Percentiles rank a stretch among this genome's conserved stretches.
Conservation (phyloP, 352 stramenopile species). For the Phytophthora boehmeriae region DNA sequence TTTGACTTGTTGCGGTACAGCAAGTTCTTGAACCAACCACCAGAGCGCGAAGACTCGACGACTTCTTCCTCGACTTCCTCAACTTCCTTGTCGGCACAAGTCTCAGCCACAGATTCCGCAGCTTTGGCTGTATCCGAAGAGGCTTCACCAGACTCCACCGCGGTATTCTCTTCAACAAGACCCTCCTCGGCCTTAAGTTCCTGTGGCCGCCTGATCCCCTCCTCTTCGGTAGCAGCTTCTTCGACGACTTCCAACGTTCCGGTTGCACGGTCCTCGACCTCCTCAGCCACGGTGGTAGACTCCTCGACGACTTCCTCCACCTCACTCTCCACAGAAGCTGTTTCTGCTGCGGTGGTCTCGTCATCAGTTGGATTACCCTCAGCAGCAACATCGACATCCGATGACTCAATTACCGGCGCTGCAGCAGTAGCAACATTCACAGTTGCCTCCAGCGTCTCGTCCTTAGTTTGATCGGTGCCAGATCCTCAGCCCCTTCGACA, state of each 20-base stretch:
- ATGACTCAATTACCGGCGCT: too few species aligned
- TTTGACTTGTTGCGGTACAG: conserved; percentile 24
- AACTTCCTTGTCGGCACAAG: not conserved
- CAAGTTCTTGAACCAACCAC: conserved; percentile 29
- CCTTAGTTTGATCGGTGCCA: not conserved
- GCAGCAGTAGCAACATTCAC: not conserved
- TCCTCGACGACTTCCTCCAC: not conserved
- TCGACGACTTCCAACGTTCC: not conserved
- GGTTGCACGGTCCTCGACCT: not conserved
- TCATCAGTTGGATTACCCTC: too few species aligned
- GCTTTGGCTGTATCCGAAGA: not conserved
- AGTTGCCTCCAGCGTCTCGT: not conserved
- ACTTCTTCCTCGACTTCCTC: conserved; percentile 1
- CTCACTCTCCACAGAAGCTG: too few species aligned
- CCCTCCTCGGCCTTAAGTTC: too few species aligned
- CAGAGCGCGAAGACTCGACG: conserved; percentile 2
- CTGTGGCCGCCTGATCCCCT: too few species aligned
- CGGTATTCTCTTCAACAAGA: not conserved
- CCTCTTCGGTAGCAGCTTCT: not conserved
- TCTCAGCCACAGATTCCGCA: not conserved
- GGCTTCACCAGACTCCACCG: not conserved
- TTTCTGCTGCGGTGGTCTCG: not conserved
- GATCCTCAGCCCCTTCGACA: not conserved
- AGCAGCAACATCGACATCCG: too few species aligned
- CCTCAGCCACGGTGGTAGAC: not conserved